Conservation (phyloP, 2,329 filamentous ascomycete genomes). For the Dactylellina parvicollis region DNA sequence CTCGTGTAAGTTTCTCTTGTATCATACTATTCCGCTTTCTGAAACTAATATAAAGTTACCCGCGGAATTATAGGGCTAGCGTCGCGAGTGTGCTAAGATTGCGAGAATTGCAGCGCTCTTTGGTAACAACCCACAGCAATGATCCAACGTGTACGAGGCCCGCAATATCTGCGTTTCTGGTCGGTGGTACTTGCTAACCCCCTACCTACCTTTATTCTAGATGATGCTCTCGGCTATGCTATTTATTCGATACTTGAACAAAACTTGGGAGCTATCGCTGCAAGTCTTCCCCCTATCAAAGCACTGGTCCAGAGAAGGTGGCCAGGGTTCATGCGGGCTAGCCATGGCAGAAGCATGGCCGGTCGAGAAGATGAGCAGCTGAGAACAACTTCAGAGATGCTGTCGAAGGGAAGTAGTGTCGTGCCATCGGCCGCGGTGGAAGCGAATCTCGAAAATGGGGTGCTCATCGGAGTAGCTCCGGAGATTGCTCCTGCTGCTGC, state of each 20-base stretch:
- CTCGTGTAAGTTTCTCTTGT: conserved; percentile 13
- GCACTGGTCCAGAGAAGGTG: conserved; percentile 28
- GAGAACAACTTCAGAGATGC: conserved; percentile 23
- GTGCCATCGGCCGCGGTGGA: conserved; percentile 3
- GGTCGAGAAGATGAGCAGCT: conserved; percentile 36
- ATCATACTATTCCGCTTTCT: not conserved
- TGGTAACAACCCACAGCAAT: conserved; percentile 11
- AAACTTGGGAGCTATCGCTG: conserved; percentile 38
- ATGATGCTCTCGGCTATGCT: conserved; percentile 18
- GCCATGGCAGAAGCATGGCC: conserved; percentile 8
- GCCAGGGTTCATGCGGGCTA: conserved; percentile 17
- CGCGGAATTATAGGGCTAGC: conserved; percentile 13
- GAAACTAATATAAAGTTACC: not conserved
- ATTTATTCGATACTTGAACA: conserved; percentile 38
- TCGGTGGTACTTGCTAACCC: not conserved
- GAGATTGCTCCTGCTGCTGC: no score
- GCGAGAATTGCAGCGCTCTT: conserved; percentile 13
- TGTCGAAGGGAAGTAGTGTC: conserved; percentile 23
- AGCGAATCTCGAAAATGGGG: conserved; percentile 13
- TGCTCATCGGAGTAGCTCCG: no score
- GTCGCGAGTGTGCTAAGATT: conserved; percentile 36
- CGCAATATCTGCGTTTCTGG: not conserved
- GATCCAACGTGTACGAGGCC: conserved; percentile 30
- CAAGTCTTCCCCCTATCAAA: conserved; percentile 41
- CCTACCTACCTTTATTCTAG: not conserved